Evolutionary conservation across 257 asterid genomes (phyloP), one percentile per base, ranked within the genome.

Genomic region (Verbena officinalis): DNA sequence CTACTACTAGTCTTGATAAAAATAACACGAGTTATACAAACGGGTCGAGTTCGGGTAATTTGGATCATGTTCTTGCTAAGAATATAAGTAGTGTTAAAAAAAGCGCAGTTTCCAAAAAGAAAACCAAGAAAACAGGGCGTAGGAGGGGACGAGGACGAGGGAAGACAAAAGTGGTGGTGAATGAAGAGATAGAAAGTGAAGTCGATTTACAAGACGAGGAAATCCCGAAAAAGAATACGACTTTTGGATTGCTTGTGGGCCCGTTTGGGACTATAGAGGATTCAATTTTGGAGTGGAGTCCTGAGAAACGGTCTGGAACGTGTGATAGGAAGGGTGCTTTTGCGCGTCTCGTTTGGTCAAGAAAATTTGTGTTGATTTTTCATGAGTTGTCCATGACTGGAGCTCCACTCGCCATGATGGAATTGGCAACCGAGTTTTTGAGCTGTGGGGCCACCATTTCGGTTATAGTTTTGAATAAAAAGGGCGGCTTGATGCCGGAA

Each of bases 341-440:
- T 73, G 96, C 97, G 5, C 96, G 95, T 22, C 86, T 94, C 27
- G 99, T 90, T 69, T 94, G 99, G 99, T 94, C 99, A 11, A 84
- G 99, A 67, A 94, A 88, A 62, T 90, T 94, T 69, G 96, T 94
- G 38, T 73, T 94, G 72, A 83, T 94, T 46, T 87, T 94, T 73
- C 99, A 94, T 72, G 99, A 94, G 84, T 74, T 94, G 59, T 86
- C 97, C 14, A 86, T 90, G 96, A 94, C 99, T 58, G 99, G 99
- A 42, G 96, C 99, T 62, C 99, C 99, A 23, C 95, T 94, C 52
- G 99, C 96, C 21, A 94, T 94, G 99, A 67, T 94, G 92, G 99
- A 94, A 73, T 76, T 94, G 72, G 99, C 97, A 3, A 84, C 99
- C 0, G 99, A 94, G 59, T 88, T 94, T 62, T 78, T 94, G 64